A percentile compares a stretch with the other conserved stretches of the same genome.
phyloP scores from a whole-genome alignment of 2,329 filamentous ascomycete species.

The Penicillium decumbens region DNA sequence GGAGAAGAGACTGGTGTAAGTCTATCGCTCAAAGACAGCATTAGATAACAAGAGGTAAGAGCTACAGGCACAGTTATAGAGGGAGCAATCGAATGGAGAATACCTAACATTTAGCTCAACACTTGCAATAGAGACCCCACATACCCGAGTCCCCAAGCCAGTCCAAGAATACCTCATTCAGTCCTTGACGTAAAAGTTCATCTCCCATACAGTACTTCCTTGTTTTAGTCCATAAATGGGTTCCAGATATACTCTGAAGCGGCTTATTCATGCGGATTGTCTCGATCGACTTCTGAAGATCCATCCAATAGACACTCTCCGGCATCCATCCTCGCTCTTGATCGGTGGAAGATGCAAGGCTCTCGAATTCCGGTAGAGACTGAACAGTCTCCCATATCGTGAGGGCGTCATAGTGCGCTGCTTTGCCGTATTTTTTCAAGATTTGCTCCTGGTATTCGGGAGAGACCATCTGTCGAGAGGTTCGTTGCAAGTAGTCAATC shows the following conservation, averaged over 20 bases:
- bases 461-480: conserved; percentile 13
- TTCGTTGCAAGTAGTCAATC: conserved; percentile 12
- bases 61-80: too few species aligned
- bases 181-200: conserved; percentile 14
- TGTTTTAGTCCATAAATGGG: neutral
- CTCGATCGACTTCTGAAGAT: conserved; percentile 10
- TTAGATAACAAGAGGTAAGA: too few species aligned
- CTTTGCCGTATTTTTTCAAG: conserved; percentile 6
- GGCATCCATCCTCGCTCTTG: conserved; percentile 8
- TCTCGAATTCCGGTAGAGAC: conserved; percentile 5
- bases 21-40: too few species aligned
- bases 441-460: conserved; percentile 5
- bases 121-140: conserved; percentile 8
- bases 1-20: too few species aligned
- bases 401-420: conserved; percentile 11
- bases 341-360: conserved; percentile 6
- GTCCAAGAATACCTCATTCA: conserved; percentile 14
- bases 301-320: conserved; percentile 11
- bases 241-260: conserved; percentile 7
- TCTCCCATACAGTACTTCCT: conserved; percentile 13
- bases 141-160: conserved; percentile 10
- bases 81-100: too few species aligned
- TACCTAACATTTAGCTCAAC: neutral
- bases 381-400: conserved; percentile 12
- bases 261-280: conserved; percentile 5